phyloP scores from a whole-genome alignment of 106 monocot species.

The Narthecium ossifragum region DNA sequence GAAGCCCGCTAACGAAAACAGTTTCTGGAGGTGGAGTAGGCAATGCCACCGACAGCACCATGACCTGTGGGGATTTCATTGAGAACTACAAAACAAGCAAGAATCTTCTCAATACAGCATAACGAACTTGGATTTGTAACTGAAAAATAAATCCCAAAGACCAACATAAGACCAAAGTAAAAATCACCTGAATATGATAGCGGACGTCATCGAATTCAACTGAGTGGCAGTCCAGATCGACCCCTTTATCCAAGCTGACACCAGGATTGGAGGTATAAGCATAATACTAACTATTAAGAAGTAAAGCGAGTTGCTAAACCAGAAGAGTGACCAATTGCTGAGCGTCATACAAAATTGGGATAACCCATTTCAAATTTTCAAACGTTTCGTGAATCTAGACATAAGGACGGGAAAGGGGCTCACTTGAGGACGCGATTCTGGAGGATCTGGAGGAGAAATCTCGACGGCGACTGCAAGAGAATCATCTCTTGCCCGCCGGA shows the following conservation, averaged over 20 bases:
- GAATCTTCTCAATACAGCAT: background rate
- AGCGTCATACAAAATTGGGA: background rate
- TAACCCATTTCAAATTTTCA: too few relatives aligned
- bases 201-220: slow-evolving; percentile 98
- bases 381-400: too few relatives aligned
- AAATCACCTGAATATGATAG: slow-evolving; percentile 81
- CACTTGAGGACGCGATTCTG: slow-evolving; percentile 55
- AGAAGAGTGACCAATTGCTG: too few relatives aligned
- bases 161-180: background rate
- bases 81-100: slow-evolving; percentile 58
- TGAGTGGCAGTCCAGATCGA: slow-evolving; percentile 93
- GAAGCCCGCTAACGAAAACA: slow-evolving; percentile 55
- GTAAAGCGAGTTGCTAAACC: too few relatives aligned
- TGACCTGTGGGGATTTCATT: slow-evolving; percentile 57
- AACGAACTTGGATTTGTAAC: background rate
- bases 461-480: slow-evolving; percentile 79
- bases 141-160: background rate
- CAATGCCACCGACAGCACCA: slow-evolving; percentile 77
- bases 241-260: slow-evolving; percentile 58
- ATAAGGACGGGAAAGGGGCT: background rate
- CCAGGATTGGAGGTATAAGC: background rate
- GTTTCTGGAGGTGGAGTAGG: slow-evolving; percentile 78
- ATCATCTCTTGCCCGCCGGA: slow-evolving; percentile 49
- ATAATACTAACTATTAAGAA: background rate
- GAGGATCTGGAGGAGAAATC: slow-evolving; percentile 84